phyloP scores from a whole-genome alignment of 2,329 filamentous ascomycete genomes.

The Fusarium mexicanum region DNA sequence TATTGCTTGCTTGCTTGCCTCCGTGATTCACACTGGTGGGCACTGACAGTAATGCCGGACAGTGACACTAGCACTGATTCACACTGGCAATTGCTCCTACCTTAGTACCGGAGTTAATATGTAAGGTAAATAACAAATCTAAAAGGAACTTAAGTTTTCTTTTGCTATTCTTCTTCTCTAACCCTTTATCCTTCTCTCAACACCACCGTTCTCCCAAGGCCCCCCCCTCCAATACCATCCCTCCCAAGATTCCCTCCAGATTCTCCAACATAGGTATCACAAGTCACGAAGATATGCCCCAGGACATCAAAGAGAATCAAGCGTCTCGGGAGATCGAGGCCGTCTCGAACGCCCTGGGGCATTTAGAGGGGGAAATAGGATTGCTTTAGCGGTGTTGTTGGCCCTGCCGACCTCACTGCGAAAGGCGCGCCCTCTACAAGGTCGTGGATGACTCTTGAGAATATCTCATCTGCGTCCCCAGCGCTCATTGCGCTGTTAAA shows the following conservation, averaged over 20 bases:
- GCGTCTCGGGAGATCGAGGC: not conserved
- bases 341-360: too few relatives aligned
- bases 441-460: not conserved
- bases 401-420: too few relatives aligned
- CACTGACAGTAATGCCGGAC: too few relatives aligned
- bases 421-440: not conserved
- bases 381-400: too few relatives aligned
- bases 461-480: accelerated
- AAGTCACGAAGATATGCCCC: not conserved
- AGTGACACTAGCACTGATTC: too few relatives aligned
- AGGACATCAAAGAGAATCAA: not conserved
- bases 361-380: too few relatives aligned
- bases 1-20: too few relatives aligned
- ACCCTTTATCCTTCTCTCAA: accelerated
- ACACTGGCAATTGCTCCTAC: too few relatives aligned
- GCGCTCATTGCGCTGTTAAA: accelerated
- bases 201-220: not conserved
- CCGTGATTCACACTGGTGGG: too few relatives aligned
- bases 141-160: not conserved
- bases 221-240: too few relatives aligned
- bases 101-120: too few relatives aligned
- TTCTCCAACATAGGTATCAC: too few relatives aligned
- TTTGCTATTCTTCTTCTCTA: not conserved
- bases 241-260: not conserved
- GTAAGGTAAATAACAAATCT: not conserved